A percentile compares a stretch with the other conserved stretches of the same genome.
Conservation (phyloP, 1,284 basidiomycete species). For the Hymenochaete sp. region DNA sequence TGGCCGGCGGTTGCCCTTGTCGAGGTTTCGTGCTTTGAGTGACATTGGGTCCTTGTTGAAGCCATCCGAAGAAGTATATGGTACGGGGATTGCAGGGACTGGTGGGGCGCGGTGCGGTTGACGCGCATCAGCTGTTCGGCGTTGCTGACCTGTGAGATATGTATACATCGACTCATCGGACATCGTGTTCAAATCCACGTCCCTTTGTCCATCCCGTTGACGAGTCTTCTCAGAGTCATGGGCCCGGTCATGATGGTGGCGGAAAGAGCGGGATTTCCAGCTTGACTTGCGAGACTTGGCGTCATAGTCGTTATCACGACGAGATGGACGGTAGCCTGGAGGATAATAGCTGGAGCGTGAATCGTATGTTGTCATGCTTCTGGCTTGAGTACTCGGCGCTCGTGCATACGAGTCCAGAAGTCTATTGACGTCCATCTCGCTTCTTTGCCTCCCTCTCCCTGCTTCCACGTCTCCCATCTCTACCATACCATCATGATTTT, state of each 20-base stretch:
- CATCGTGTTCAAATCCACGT: constrained; percentile 31
- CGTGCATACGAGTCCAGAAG: constrained; percentile 44
- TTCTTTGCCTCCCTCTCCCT: constrained; percentile 38
- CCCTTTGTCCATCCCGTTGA: too few species aligned
- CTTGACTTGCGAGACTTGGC: constrained; percentile 8
- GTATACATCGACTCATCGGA: constrained; percentile 57
- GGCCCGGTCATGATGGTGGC: constrained; percentile 11
- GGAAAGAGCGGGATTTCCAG: constrained; percentile 2
- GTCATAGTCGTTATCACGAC: constrained; percentile 16
- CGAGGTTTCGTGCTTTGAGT: constrained; percentile 29
- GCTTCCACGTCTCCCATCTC: constrained; percentile 41
- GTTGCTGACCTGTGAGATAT: constrained; percentile 53
- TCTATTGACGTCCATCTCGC: constrained; percentile 41
- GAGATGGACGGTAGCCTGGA: too few species aligned
- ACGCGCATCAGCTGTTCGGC: constrained; percentile 52
- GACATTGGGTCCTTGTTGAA: too few species aligned
- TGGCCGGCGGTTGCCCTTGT: not conserved
- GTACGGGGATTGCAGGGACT: constrained; percentile 30
- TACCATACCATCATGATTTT: constrained; percentile 20
- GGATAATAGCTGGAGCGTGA: constrained; percentile 6
- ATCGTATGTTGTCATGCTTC: constrained; percentile 4
- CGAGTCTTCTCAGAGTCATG: too few species aligned
- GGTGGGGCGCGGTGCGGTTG: constrained; percentile 46
- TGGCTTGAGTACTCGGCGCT: constrained; percentile 25
- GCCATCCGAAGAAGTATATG: too few species aligned